Evolutionary conservation across 805 yeast species (phyloP), one percentile per base, ranked within the genome.

Genomic region (Candida jianshihensis): DNA sequence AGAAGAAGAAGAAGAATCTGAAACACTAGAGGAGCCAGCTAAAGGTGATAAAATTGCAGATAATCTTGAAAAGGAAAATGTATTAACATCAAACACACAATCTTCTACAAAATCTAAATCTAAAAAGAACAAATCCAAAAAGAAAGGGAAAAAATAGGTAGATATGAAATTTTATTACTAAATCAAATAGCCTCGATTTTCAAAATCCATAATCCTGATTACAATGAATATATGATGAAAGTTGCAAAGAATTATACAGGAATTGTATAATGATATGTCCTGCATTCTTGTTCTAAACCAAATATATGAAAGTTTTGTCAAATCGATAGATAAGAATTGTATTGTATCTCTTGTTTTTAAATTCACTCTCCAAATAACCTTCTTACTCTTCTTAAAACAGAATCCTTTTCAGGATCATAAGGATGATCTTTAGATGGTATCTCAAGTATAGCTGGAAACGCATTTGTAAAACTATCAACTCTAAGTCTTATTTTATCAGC

Each of bases 391-490:
- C 90, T 81, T 62, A 92, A 71, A 28, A 92, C 88, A 16, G 95
- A 82, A 62, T 92, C 98, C 76, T 90, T 92, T 60, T 90, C 97
- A 16, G 98, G 98, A 60, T 92, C 71, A 60, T 92, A 92, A 17
- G 98, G 97, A 60, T 92, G 97, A 56, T 92, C 98, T 67, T 92
- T 92, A 13, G 97, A 87, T 19, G 98, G 98, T 43, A 92, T 92
- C 64, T 92, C 98, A 54, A 92, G 70, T 33, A 92, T 77, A 3
- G 98, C 97, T 8, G 98, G 98, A 63, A 92, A 92, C 10, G 98
- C 95, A 45, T 79, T 76, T 14, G 94, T 78, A 63, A 73, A 92
- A 33, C 75, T 70, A 53, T 92, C 98, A 31, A 92, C 87, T 46
- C 73, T 71, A 47, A 71, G 70, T 60, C 98, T 73, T 39, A 92